Conservation (phyloP, 2,329 filamentous ascomycete genomes). For the Penicillium aurantiogriseum region DNA sequence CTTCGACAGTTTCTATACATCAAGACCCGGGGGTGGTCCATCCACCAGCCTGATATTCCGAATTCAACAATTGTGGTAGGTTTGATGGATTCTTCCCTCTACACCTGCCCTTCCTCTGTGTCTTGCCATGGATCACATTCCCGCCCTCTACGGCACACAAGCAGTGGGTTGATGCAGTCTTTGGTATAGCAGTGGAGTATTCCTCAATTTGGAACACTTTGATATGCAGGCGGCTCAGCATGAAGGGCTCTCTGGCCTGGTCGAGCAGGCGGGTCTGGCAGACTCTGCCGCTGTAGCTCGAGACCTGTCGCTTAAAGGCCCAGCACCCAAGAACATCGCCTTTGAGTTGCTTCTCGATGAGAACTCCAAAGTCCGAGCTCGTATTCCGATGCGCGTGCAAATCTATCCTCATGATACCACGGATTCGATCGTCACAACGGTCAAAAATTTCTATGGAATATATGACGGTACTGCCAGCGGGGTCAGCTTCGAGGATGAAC, state of each 20-base stretch:
- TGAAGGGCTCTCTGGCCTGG: conserved; percentile 36
- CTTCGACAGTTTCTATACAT: conserved; percentile 22
- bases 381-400: conserved; percentile 68
- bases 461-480: conserved; percentile 79
- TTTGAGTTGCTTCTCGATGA: conserved; percentile 63
- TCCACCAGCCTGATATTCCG: conserved; percentile 29
- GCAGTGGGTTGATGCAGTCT: conserved; percentile 36
- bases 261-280: conserved; percentile 31
- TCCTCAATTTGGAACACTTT: conserved; percentile 29
- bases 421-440: conserved; percentile 94
- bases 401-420: conserved; percentile 96
- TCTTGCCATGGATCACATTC: conserved; percentile 28
- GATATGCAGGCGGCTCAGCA: conserved; percentile 37
- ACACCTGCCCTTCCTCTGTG: conserved; percentile 25
- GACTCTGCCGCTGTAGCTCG: conserved; percentile 28
- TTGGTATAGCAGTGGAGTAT: conserved; percentile 33
- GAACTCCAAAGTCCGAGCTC: conserved; percentile 57
- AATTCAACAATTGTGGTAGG: conserved; percentile 37
- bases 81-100: conserved; percentile 36
- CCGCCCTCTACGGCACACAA: conserved; percentile 26
- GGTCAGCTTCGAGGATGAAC: conserved; percentile 90
- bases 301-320: conserved; percentile 39
- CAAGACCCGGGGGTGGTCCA: conserved; percentile 35
- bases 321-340: conserved; percentile 59
- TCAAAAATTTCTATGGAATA: conserved; percentile 98